phyloP scores from a whole-genome alignment of 768 basidiomycete genomes.

The Podaxis sp. region DNA sequence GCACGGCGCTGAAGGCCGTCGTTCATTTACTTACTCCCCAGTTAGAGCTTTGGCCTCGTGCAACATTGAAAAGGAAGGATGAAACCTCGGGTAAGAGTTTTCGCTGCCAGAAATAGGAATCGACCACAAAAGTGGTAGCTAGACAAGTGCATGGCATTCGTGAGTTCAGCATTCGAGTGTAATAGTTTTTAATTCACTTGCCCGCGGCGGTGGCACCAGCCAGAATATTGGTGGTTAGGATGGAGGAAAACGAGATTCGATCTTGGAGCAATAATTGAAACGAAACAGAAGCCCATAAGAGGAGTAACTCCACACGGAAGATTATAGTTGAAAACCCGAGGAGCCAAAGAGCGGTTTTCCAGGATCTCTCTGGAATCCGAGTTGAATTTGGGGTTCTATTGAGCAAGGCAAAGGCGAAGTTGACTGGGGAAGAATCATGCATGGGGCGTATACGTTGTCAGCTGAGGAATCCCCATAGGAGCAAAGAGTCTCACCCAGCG shows the following conservation, averaged over 20 bases:
- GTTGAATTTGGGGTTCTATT: conserved; percentile 30
- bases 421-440: not conserved
- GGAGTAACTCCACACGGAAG: conserved; percentile 74
- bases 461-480: not conserved
- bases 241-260: conserved; percentile 35
- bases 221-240: conserved; percentile 47
- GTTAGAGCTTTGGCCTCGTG: conserved; percentile 78
- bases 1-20: not conserved
- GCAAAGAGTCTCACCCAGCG: conserved; percentile 51
- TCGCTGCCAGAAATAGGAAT: conserved; percentile 83
- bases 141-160: too few species aligned
- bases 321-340: conserved; percentile 52
- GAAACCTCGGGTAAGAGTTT: conserved; percentile 74
- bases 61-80: conserved; percentile 79
- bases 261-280: conserved; percentile 46
- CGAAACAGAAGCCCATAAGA: conserved; percentile 59
- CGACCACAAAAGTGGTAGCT: conserved; percentile 64
- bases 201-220: conserved; percentile 49
- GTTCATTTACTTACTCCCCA: conserved; percentile 77
- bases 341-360: conserved; percentile 6
- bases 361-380: conserved; percentile 9
- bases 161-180: not conserved
- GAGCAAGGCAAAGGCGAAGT: conserved; percentile 8
- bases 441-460: not conserved
- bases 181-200: conserved; percentile 20